These are phyloP conservation scores for Debaryomyces coudertii DNA, from an alignment of 1,139 yeast genomes.

Conservation along the genomic window DNA sequence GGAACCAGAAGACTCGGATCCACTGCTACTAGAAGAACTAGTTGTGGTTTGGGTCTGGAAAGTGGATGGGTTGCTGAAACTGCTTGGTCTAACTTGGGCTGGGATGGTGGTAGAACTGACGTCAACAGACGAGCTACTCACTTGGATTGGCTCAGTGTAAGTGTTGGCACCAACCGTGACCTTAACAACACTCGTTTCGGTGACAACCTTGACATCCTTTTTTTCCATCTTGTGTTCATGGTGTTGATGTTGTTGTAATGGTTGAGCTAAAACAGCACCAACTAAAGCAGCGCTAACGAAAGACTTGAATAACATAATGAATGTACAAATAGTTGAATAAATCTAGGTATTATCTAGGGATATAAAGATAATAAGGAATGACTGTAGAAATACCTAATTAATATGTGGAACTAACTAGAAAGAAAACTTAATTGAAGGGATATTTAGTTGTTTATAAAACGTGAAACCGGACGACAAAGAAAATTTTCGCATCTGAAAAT, in stretches of 20 bases:
- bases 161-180: slow-evolving; percentile 20
- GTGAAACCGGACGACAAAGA: slow-evolving; percentile 18
- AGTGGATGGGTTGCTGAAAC: slow-evolving; percentile 29
- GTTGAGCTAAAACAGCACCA: slow-evolving; percentile 38
- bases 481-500: slow-evolving; percentile 6
- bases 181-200: slow-evolving; percentile 32
- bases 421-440: slow-evolving; percentile 16
- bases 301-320: slow-evolving; percentile 53
- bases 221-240: slow-evolving; percentile 40
- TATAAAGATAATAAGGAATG: slow-evolving; percentile 19
- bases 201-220: slow-evolving; percentile 41
- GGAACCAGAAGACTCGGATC: slow-evolving; percentile 18
- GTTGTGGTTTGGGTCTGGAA: slow-evolving; percentile 19
- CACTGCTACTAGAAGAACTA: slow-evolving; percentile 20
- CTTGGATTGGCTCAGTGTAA: slow-evolving; percentile 21
- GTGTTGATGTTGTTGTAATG: slow-evolving; percentile 41
- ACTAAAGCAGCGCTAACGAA: slow-evolving; percentile 40
- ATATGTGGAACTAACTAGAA: slow-evolving; percentile 4
- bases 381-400: slow-evolving; percentile 20
- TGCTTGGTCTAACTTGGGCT: slow-evolving; percentile 31
- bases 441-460: slow-evolving; percentile 23
- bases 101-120: slow-evolving; percentile 22
- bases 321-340: slow-evolving; percentile 5
- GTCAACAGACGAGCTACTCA: slow-evolving; percentile 29
- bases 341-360: slow-evolving; percentile 18